A percentile compares a stretch with the other conserved stretches of the same genome.
phyloP scores from a whole-genome alignment of 768 basidiomycete genomes.

The Pholiota microspora region DNA sequence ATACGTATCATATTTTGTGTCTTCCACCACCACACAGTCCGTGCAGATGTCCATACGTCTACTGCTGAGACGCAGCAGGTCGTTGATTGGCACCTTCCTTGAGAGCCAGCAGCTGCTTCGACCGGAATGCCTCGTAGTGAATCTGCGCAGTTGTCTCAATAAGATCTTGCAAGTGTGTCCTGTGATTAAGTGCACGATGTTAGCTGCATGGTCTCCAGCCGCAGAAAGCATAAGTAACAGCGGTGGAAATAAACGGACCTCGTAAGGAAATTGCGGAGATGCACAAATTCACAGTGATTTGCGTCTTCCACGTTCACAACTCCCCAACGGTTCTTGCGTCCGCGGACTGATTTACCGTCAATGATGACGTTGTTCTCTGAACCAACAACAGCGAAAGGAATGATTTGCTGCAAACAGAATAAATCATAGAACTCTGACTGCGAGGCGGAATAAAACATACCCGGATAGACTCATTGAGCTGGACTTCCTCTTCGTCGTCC shows the following conservation, averaged over 20 bases:
- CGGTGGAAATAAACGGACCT: slow-evolving; percentile 43
- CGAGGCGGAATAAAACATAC: slow-evolving; percentile 44
- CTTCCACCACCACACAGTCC: not conserved
- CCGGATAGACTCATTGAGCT: slow-evolving; percentile 86
- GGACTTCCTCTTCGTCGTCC: slow-evolving; percentile 87
- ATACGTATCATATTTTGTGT: slow-evolving; percentile 20
- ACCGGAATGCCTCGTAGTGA: slow-evolving; percentile 99
- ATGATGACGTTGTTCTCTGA: slow-evolving; percentile 95
- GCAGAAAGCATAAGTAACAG: not conserved
- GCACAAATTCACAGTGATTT: slow-evolving; percentile 96
- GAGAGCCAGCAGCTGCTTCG: slow-evolving; percentile 94
- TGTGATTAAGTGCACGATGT: slow-evolving; percentile 23
- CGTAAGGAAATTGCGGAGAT: slow-evolving; percentile 95
- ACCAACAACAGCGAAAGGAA: slow-evolving; percentile 97
- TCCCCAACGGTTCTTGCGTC: slow-evolving; percentile 97
- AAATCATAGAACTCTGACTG: not conserved
- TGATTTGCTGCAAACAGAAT: slow-evolving; percentile 63
- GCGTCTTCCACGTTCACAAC: slow-evolving; percentile 98
- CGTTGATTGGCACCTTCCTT: slow-evolving; percentile 90
- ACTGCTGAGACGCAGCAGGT: slow-evolving; percentile 41
- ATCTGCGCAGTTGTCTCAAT: slow-evolving; percentile 99
- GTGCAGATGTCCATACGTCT: slow-evolving; percentile 10
- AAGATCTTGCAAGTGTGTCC: slow-evolving; percentile 96
- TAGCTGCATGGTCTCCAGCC: not conserved
- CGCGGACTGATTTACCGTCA: slow-evolving; percentile 92